These are phyloP conservation scores for Xylariaceae sp. DNA, from an alignment of 2,329 filamentous ascomycete genomes.

Conservation along the genomic window DNA sequence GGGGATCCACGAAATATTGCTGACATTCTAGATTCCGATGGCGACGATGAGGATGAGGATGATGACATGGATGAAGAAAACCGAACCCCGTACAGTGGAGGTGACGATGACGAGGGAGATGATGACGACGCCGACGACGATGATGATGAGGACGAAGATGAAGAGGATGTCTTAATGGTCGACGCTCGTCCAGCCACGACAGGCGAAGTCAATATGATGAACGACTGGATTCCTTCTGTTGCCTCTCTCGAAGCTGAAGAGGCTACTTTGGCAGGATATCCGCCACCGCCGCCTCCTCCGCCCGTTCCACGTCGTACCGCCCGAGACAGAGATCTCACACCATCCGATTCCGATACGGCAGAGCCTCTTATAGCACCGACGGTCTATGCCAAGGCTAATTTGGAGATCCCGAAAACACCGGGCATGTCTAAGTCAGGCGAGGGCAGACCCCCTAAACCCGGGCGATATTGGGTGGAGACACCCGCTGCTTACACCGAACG, in stretches of 20 bases:
- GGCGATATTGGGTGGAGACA: slow-evolving; percentile 81
- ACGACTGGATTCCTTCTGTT: slow-evolving; percentile 50
- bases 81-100: slow-evolving; percentile 32
- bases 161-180: slow-evolving; percentile 55
- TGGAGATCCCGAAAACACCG: slow-evolving; percentile 79
- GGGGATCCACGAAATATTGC: slow-evolving; percentile 29
- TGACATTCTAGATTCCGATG: slow-evolving; percentile 39
- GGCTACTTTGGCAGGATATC: slow-evolving; percentile 71
- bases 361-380: slow-evolving; percentile 60
- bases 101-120: slow-evolving; percentile 60
- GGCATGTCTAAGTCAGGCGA: slow-evolving; percentile 41
- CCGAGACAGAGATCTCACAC: slow-evolving; percentile 58
- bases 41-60: slow-evolving; percentile 47
- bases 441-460: slow-evolving; percentile 54
- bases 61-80: slow-evolving; percentile 37
- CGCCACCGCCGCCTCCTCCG: slow-evolving; percentile 61
- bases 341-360: slow-evolving; percentile 67
- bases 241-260: slow-evolving; percentile 70
- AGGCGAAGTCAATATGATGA: slow-evolving; percentile 40
- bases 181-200: slow-evolving; percentile 44
- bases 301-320: slow-evolving; percentile 44
- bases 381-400: slow-evolving; percentile 58
- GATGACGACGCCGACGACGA: slow-evolving; percentile 38
- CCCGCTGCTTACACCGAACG: slow-evolving; percentile 63
- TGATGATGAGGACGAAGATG: slow-evolving; percentile 52